Evolutionary conservation across 768 basidiomycete species (phyloP), one percentile per base, ranked within the genome.

Genomic region (Hebeloma cylindrosporum): DNA sequence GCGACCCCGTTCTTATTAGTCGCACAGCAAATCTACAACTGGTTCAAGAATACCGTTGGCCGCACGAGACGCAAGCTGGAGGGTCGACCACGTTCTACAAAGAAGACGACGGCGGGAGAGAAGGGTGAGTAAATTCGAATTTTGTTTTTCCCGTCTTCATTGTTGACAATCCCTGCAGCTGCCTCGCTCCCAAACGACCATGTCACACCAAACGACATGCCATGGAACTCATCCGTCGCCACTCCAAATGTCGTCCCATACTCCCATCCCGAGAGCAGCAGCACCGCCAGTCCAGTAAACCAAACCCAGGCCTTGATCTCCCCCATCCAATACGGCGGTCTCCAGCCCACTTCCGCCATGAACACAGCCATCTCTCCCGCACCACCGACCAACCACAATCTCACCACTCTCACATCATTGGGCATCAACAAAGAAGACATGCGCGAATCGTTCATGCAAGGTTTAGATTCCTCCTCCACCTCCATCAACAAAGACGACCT

Each of bases 41-140:
- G 82, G 82, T 83, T 80, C 65, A 83, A 83, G 65, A 83, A 83
- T 60, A 82, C 82, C 13, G 75, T 80, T 43, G 82, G 81, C 5
- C 70, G 82, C 23, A 78, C 75, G 5, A 68, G 80, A 42, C 68
- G 80, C 35, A 80, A 80, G 58, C 64, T 75, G 33, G 80, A 80
- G 48, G 79, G 79, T 5, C 67, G 75, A 20, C 72, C 77, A 1
- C 68, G 78, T 32, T 71, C 78, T 28, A 68, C 71, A 33, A 80
- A 77, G 60, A 77, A 74, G 51, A n/a, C n/a, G n/a, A n/a, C n/a
- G n/a, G 58, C 66, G 7, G 63, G 73, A 26, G 78, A 80, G 59
- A 80, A 75, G 64, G 70, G 77, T 75, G 43, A 34, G 44, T 26
- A 21, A 41, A 14, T 17, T 49, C 25, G 32, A 13, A 14, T 29